These are phyloP conservation scores for Fraxinus ornus DNA, from an alignment of 305 asterid species.

Conservation along the genomic window DNA sequence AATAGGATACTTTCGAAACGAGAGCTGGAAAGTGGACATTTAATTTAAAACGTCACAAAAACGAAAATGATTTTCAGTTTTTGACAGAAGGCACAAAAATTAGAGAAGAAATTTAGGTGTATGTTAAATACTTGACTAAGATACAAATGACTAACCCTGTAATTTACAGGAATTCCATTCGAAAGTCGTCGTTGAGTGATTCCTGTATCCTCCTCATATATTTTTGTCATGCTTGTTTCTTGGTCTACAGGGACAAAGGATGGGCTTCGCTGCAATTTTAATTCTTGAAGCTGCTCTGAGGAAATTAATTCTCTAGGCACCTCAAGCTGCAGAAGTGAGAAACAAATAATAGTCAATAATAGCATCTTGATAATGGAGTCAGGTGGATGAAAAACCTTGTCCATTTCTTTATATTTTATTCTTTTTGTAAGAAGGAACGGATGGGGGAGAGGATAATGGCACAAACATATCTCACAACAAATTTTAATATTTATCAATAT, in stretches of 20 bases:
- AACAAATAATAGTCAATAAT: conserved; percentile 23
- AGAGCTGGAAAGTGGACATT: conserved; percentile 16
- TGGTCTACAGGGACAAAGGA: conserved; percentile 66
- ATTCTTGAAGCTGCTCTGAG: conserved; percentile 55
- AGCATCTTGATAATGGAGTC: conserved; percentile 8
- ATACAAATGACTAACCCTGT: conserved; percentile 54
- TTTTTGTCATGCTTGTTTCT: conserved; percentile 50
- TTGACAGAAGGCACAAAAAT: neutral
- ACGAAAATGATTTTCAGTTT: conserved; percentile 5
- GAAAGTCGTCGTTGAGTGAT: conserved; percentile 86
- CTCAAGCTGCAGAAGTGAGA: conserved; percentile 69
- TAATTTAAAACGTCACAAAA: conserved; percentile 5
- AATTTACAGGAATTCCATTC: conserved; percentile 95
- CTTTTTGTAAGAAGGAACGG: neutral
- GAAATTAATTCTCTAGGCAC: conserved; percentile 89
- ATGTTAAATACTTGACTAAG: conserved; percentile 4
- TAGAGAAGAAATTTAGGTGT: conserved; percentile 10
- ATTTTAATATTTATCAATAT: neutral
- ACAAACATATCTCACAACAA: neutral
- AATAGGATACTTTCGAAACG: neutral
- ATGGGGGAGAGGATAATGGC: conserved; percentile 1
- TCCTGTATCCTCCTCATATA: conserved; percentile 83
- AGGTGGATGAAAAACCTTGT: conserved; percentile 19
- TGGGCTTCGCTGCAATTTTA: conserved; percentile 55
- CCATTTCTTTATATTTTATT: conserved; percentile 2